Percentiles rank a stretch among this genome's conserved stretches.
These are phyloP conservation scores for Porpolomopsis calyptriformis DNA, from an alignment of 768 basidiomycete species.

Conservation along the genomic window DNA sequence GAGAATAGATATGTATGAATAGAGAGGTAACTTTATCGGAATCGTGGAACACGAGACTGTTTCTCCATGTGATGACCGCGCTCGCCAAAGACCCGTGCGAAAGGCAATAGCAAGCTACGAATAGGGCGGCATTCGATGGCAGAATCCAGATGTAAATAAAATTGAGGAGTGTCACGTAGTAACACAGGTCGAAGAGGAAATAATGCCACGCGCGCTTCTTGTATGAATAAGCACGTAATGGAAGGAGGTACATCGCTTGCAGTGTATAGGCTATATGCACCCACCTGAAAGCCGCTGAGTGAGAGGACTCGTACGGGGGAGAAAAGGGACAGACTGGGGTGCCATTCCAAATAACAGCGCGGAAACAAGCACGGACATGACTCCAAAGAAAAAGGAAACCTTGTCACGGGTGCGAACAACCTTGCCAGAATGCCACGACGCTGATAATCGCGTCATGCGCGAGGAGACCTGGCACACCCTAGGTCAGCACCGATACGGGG, in stretches of 20 bases:
- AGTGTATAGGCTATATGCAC: conserved; percentile 80
- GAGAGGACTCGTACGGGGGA: background rate
- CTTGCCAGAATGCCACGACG: conserved; percentile 89
- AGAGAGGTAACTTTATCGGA: conserved; percentile 92
- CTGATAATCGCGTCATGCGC: conserved; percentile 66
- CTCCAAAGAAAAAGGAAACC: conserved; percentile 87
- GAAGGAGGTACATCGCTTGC: conserved; percentile 69
- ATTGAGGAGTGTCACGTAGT: conserved; percentile 87
- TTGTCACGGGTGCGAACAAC: conserved; percentile 76
- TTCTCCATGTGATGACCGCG: conserved; percentile 97
- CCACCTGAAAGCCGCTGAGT: conserved; percentile 42
- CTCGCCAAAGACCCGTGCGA: conserved; percentile 86
- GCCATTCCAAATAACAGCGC: conserved; percentile 81
- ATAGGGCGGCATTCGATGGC: conserved; percentile 66
- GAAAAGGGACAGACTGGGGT: conserved; percentile 55
- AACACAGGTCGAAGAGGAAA: conserved; percentile 88
- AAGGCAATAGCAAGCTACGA: conserved; percentile 87
- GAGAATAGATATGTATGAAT: conserved; percentile 91
- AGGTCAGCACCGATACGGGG: too few relatives aligned
- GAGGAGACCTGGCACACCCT: conserved; percentile 50
- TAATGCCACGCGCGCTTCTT: conserved; percentile 93
- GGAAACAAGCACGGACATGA: conserved; percentile 78
- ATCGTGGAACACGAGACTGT: conserved; percentile 96
- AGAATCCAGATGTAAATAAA: conserved; percentile 88
- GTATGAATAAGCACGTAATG: conserved; percentile 74